Conservation (phyloP, 78 protist species). For the Cavenderia fasciculata region DNA sequence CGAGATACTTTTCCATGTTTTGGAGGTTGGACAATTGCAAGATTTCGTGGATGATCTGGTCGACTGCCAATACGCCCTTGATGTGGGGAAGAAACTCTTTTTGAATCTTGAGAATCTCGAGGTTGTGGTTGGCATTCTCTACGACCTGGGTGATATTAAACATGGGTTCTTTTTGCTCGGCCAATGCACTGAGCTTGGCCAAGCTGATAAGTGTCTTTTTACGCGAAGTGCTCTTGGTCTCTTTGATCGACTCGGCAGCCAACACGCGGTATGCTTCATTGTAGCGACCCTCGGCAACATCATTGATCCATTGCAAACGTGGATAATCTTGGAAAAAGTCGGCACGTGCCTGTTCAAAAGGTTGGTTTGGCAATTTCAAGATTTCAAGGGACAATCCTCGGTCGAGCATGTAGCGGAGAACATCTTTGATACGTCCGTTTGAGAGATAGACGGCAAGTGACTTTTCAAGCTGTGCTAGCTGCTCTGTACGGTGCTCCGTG, state of each 20-base stretch:
- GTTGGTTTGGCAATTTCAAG: conserved; percentile 22
- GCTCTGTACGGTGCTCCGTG: not conserved
- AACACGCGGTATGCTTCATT: not conserved
- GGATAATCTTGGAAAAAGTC: conserved; percentile 5
- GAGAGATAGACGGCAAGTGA: not conserved
- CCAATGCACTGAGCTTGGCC: conserved; percentile 13
- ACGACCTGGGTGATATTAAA: not conserved
- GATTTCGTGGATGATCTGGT: not conserved
- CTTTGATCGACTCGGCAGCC: not conserved
- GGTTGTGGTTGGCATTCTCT: conserved; percentile 1
- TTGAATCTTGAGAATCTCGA: conserved; percentile 27
- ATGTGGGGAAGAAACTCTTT: conserved; percentile 19
- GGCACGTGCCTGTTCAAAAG: conserved; percentile 4
- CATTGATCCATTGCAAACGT: conserved; percentile 21
- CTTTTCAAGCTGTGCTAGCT: not conserved
- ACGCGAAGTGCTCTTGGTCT: not conserved
- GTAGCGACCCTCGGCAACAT: conserved; percentile 8
- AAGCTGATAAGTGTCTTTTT: conserved; percentile 6
- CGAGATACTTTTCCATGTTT: not conserved
- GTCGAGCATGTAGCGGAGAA: conserved; percentile 34
- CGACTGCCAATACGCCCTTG: not conserved
- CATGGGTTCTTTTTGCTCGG: not conserved
- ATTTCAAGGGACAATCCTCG: conserved; percentile 10
- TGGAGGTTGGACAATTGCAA: not conserved
- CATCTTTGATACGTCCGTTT: not conserved